A percentile compares a stretch with the other conserved stretches of the same genome.
Evolutionary conservation across 768 basidiomycete species (phyloP).

Genomic region (Russula sp.): DNA sequence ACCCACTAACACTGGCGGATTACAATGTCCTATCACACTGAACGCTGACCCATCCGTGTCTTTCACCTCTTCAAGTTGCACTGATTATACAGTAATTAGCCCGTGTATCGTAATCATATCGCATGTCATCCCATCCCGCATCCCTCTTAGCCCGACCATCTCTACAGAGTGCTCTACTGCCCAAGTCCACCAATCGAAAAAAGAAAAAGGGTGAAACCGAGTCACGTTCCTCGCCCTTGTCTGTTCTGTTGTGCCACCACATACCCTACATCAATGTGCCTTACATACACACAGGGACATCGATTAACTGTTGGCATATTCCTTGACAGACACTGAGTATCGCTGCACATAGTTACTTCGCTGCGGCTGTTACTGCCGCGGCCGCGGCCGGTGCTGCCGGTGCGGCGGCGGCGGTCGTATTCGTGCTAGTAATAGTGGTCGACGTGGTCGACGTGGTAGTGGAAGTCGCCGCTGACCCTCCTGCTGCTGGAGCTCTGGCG

Average conservation of each 20-base stretch:
- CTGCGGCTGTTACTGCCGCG: neutral
- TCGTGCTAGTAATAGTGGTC: neutral
- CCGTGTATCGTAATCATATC: constrained; percentile 18
- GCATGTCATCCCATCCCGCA: constrained; percentile 11
- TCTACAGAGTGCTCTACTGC: constrained; percentile 14
- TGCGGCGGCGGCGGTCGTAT: neutral
- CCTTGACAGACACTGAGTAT: constrained; percentile 2
- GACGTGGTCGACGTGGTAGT: neutral
- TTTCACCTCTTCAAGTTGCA: neutral
- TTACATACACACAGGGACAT: constrained; percentile 14
- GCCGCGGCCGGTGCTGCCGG: neutral
- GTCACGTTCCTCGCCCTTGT: neutral
- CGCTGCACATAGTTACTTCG: constrained; percentile 1
- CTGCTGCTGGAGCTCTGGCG: neutral
- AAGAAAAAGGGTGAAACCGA: neutral
- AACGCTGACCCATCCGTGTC: neutral
- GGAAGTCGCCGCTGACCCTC: neutral
- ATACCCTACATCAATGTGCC: constrained; percentile 13
- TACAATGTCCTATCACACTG: neutral
- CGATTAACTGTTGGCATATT: constrained; percentile 1
- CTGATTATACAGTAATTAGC: constrained; percentile 23
- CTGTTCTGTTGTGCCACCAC: neutral
- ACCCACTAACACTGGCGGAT: neutral
- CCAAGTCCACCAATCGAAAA: constrained; percentile 17
- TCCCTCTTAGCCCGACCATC: neutral